Evolutionary conservation across 768 basidiomycete genomes (phyloP).

Genomic region (Rhodotorula diobovata): DNA sequence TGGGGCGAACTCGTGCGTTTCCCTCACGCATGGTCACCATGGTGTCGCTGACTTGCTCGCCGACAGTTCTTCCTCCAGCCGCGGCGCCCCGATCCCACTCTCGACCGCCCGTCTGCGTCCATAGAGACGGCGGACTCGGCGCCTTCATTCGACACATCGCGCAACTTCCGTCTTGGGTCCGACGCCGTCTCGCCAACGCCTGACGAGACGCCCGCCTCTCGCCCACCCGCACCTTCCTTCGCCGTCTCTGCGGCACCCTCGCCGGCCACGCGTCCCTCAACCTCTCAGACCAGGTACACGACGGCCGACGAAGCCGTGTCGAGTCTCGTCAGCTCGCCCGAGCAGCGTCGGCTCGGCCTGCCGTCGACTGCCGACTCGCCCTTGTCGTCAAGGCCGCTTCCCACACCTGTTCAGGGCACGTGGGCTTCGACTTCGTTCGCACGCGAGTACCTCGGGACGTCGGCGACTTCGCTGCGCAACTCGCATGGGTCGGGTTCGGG

Average conservation of each 20-base stretch:
- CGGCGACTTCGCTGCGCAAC: background rate
- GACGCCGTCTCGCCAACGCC: background rate
- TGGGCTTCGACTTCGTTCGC: constrained; percentile 23
- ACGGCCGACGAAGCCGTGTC: constrained; percentile 2
- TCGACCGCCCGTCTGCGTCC: background rate
- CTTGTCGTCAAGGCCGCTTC: background rate
- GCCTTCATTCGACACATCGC: background rate
- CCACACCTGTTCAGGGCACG: constrained; percentile 1
- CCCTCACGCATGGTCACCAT: too few species aligned
- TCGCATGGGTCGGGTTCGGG: background rate
- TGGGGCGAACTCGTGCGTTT: constrained; percentile 8
- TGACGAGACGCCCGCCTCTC: background rate
- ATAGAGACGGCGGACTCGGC: background rate
- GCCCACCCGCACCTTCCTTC: too few species aligned
- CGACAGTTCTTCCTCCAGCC: constrained; percentile 23
- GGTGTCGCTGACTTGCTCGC: background rate
- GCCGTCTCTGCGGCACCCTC: background rate
- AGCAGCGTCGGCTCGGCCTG: background rate
- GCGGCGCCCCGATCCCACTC: background rate
- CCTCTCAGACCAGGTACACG: background rate
- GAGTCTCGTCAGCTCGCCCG: background rate
- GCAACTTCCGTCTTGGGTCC: background rate
- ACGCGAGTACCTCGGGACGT: constrained; percentile 18
- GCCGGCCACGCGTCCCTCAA: background rate
- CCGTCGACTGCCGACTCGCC: background rate